Evolutionary conservation across 495 filamentous ascomycete genomes (phyloP), one percentile per base, ranked within the genome.

Genomic region (Penicillium desertorum): DNA sequence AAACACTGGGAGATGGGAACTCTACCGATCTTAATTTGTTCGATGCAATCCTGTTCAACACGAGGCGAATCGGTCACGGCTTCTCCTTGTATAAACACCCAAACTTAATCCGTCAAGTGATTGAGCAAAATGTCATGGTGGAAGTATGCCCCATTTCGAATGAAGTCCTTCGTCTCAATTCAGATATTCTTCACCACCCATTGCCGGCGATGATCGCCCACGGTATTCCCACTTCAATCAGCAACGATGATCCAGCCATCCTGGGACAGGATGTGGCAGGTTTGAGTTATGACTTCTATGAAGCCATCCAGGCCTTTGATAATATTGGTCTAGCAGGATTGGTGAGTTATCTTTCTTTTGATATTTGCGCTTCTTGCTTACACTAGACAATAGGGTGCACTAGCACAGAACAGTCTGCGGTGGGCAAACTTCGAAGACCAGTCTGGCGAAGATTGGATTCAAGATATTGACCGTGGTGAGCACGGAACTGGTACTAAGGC

Each of bases 121-220:
- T 60, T 14, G 51, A 62, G 3, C 60, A 60, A 10, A 41, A 42
- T 22, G 45, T 67, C 27, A 55, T 64, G 50, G 44, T 67, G 4
- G 64, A 67, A 43, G 56, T 62, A 2, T 67, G 64, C 23, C 64
- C 64, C 6, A 67, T 64, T 19, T 64, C 61, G 1, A 67, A 67
- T 25, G 61, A 67, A 45, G 59, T 67, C 6, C 59, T 67, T 7
- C 59, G 64, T 27, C 42, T 67, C 29, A 48, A 19, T 8, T n/a
- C 20, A 9, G 27, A 32, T 32, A 19, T 48, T 45, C 49, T 60
- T 2, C 57, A 60, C 23, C 63, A 65, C 36, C 63, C 63, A 6
- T 45, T 65, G 39, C 63, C 63, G 1, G 63, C 63, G 1, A 60
- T 65, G 59, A 56, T 65, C 14, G 60, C 59, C 22, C 63, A 60